Conservation (phyloP, 2,329 filamentous ascomycete genomes). For the Tolypocladium tropicale region DNA sequence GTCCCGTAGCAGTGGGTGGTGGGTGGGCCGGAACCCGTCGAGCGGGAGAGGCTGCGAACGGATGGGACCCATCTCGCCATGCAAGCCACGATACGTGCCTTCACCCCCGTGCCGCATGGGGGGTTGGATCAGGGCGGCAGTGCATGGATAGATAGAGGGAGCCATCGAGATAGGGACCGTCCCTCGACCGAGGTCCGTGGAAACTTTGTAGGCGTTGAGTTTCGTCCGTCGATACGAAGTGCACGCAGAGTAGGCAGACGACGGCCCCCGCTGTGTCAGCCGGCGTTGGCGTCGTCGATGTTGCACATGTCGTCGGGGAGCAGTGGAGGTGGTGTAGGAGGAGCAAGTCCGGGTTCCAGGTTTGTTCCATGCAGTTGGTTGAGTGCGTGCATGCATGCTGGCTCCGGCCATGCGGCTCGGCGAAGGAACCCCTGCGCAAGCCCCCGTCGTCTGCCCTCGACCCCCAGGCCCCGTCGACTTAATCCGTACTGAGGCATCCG, state of each 20-base stretch:
- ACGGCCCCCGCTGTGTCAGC: too few species aligned
- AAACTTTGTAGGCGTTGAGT: too few species aligned
- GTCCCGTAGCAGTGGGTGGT: not conserved
- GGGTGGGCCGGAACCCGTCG: not conserved
- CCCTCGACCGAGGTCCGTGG: too few species aligned
- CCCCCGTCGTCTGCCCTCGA: not conserved
- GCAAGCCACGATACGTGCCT: not conserved
- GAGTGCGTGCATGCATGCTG: not conserved
- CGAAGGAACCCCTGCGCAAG: not conserved
- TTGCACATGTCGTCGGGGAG: not conserved
- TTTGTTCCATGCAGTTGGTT: not conserved
- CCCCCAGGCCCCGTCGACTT: not conserved
- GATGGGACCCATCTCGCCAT: not conserved
- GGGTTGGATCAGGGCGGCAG: not conserved
- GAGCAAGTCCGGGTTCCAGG: not conserved
- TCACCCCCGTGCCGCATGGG: not conserved
- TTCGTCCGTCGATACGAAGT: too few species aligned
- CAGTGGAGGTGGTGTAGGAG: not conserved
- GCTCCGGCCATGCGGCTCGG: not conserved
- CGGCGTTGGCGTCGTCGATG: not conserved
- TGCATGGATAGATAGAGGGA: not conserved
- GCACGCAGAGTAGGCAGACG: too few species aligned
- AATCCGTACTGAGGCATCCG: not conserved
- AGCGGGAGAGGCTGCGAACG: not conserved
- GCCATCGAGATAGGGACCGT: too few species aligned